Evolutionary conservation across 495 filamentous ascomycete genomes (phyloP), one percentile per base, ranked within the genome.

Genomic region (Rhypophila decipiens): DNA sequence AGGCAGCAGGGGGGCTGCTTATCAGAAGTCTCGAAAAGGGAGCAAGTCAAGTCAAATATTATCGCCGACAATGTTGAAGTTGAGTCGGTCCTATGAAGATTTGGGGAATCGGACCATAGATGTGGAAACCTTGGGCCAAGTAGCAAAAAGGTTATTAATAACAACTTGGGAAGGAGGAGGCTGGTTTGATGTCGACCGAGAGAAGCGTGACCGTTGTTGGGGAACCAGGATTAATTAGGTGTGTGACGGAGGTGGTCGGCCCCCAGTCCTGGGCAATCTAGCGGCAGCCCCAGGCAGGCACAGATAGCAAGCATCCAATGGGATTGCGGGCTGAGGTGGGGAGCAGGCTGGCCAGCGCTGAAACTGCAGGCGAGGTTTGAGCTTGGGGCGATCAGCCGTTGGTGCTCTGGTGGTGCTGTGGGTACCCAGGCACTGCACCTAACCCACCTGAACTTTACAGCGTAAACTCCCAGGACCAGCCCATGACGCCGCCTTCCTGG

Each of bases 1-100:
- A 40, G 31, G 43, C 53, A 27, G 46, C 27, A 43, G 46, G 40
- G 24, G 41, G 23, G 37, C 12, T 15, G 31, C 31, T 35, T 35
- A 35, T 35, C 17, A 35, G 31, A 15, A 2, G 17, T 15, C n/a
- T n/a, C n/a, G n/a, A n/a, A n/a, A n/a, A 15, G 12, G 31, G 31
- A 12, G 12, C 31, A 5, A 35, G 17, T 11, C 31, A 35, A 35
- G 31, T 35, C 12, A 15, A 2, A 2, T 12, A 15, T 15, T 5
- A 35, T 5, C 31, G 31, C 12, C 12, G 31, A 15, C 31, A 35
- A 15, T 15, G 31, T 35, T 2, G 31, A 11, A 35, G 17, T 11
- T 15, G 17, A 35, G 17, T 35, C 31, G 31, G 31, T 15, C 17
- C 31, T 11, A 35, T 15, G 31, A 15, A 12, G 12, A 15, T 35